Evolutionary conservation across 495 filamentous ascomycete species (phyloP).

Genomic region (Lindgomyces ingoldianus): DNA sequence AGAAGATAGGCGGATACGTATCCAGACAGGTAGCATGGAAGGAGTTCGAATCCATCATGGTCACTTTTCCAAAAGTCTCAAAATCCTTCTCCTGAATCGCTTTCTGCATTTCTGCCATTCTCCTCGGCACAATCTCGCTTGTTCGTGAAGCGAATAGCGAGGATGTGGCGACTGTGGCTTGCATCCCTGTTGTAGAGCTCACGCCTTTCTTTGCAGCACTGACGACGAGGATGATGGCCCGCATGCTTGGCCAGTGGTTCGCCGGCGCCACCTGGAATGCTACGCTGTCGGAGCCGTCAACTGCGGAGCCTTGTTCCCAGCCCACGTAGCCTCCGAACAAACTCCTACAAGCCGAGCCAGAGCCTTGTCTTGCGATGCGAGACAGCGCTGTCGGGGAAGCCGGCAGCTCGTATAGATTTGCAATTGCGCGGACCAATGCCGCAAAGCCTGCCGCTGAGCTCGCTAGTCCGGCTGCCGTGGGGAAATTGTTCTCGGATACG

Average conservation of each 20-base stretch:
- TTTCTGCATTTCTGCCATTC: conserved; percentile 84
- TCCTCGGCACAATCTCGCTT: conserved; percentile 69
- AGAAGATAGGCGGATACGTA: conserved; percentile 95
- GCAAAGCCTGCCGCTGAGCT: conserved; percentile 93
- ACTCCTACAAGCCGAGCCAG: conserved; percentile 86
- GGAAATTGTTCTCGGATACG: conserved; percentile 96
- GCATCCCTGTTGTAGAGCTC: conserved; percentile 88
- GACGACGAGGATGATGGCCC: conserved; percentile 84
- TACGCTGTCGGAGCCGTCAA: conserved; percentile 78
- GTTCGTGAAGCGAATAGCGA: conserved; percentile 75
- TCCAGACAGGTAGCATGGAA: conserved; percentile 96
- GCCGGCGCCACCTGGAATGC: conserved; percentile 85
- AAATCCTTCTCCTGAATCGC: conserved; percentile 80
- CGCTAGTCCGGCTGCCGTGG: conserved; percentile 94
- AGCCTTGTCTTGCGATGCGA: conserved; percentile 90
- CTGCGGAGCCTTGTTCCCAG: conserved; percentile 73
- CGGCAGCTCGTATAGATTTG: conserved; percentile 83
- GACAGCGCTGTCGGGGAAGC: conserved; percentile 76
- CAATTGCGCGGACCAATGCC: conserved; percentile 88
- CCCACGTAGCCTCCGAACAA: conserved; percentile 95
- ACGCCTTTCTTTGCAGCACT: conserved; percentile 94
- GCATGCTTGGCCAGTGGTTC: conserved; percentile 92
- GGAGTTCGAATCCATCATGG: conserved; percentile 92
- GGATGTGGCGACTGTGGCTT: conserved; percentile 87
- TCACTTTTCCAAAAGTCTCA: conserved; percentile 79